Percentiles rank a stretch among this genome's conserved stretches.
Evolutionary conservation across 23 red algal species (phyloP).

Genomic region (Gracilaria gracilis): DNA sequence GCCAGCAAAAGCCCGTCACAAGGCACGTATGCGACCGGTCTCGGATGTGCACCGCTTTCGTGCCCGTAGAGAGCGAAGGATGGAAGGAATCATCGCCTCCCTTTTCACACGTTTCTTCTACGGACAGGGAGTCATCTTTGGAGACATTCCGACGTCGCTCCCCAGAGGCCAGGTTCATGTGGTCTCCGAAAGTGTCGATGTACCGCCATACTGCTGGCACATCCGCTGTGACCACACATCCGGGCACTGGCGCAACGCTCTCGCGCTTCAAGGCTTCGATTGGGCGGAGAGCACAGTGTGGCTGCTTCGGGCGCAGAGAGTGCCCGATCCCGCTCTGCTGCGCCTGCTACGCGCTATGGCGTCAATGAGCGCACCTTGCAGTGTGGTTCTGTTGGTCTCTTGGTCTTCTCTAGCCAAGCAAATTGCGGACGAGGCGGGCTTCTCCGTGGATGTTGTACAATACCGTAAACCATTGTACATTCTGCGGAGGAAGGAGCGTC

Average conservation of each 20-base stretch:
- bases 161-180: neutral
- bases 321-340: neutral
- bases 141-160: neutral
- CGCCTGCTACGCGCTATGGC: neutral
- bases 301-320: neutral
- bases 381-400: conserved; percentile 6
- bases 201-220: too few species aligned
- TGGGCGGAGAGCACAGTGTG: neutral
- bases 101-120: neutral
- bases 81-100: neutral
- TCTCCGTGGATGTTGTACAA: neutral
- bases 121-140: neutral
- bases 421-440: neutral
- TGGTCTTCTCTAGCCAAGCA: neutral
- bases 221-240: too few species aligned
- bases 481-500: conserved; percentile 6
- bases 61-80: neutral
- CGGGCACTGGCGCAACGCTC: too few species aligned
- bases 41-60: too few species aligned
- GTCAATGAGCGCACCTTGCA: neutral
- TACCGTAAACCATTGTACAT: neutral
- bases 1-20: too few species aligned
- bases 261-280: neutral
- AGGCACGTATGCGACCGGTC: too few species aligned
- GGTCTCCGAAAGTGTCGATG: neutral